A percentile compares a stretch with the other conserved stretches of the same genome.
These are phyloP conservation scores for Asterophora lycoperdoides DNA, from an alignment of 768 basidiomycete species.

Conservation along the genomic window DNA sequence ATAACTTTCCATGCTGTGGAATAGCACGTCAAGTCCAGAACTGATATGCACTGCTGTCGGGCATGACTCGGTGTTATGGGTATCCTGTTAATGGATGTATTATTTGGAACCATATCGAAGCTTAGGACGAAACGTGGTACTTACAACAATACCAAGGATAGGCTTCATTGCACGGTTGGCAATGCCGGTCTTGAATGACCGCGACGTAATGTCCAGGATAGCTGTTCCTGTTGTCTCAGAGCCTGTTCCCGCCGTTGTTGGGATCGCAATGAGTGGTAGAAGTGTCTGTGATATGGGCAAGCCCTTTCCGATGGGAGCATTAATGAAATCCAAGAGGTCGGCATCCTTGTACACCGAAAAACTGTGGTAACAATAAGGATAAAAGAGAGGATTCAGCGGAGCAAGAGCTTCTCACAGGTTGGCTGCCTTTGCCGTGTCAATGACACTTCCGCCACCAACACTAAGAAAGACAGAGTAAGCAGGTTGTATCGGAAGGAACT, in stretches of 20 bases:
- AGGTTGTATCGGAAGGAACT: not conserved
- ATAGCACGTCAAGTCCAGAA: constrained; percentile 91
- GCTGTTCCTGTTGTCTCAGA: constrained; percentile 95
- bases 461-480: constrained; percentile 32
- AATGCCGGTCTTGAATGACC: constrained; percentile 95
- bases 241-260: constrained; percentile 78
- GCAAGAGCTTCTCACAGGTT: constrained; percentile 57
- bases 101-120: not conserved
- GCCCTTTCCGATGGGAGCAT: constrained; percentile 93
- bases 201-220: constrained; percentile 89
- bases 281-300: constrained; percentile 72
- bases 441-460: constrained; percentile 91
- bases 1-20: constrained; percentile 94
- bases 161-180: constrained; percentile 90
- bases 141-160: constrained; percentile 69
- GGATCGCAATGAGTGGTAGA: constrained; percentile 81
- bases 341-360: constrained; percentile 90
- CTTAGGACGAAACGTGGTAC: constrained; percentile 9
- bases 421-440: constrained; percentile 94
- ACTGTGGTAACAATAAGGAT: constrained; percentile 30
- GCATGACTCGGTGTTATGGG: constrained; percentile 87
- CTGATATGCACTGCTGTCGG: constrained; percentile 92
- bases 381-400: not conserved
- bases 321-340: constrained; percentile 94
- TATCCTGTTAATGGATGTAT: constrained; percentile 44